Base-by-base conservation (phyloP, 257 asterid genomes). In the Nemophila menziesii region DNA sequence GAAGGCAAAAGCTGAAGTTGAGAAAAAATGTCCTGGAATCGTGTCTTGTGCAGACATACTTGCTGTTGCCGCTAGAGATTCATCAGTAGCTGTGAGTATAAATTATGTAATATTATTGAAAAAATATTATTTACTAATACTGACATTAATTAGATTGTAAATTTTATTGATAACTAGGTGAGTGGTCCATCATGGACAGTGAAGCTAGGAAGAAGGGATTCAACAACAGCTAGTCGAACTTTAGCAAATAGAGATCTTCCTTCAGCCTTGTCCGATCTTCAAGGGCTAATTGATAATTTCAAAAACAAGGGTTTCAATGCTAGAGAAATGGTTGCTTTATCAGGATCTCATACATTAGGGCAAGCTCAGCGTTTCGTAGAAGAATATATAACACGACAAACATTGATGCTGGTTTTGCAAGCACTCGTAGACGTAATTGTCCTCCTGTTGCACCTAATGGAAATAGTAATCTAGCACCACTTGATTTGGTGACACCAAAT, bases 151-250 rank as follows among this genome's bases (percentile, higher is more conserved):
- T n/a, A n/a, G n/a, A n/a, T n/a, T n/a, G n/a, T n/a, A n/a, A n/a
- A n/a, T n/a, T n/a, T n/a, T n/a, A 66, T 20, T 51, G 51, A 34
- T 17, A 20, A 1, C 26, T 20, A 62, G 74, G 74, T 67, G 22
- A 61, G 67, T 0, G 75, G 75, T 0, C 75, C 71, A n/a, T 41
- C 64, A 33, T 68, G 64, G 70, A 43, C 16, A 3, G 70, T 63
- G 27, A 52, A 61, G 33, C 65, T 61, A 16, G 65, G 73, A 37
- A 61, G 69, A 48, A 61, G 65, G 52, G 69, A 68, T 20, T 58
- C 75, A 13, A 63, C 65, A 17, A 55, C 49, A 1, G 71, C 75
- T 13, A 68, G 50, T 39, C 61, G 44, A 1, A 12, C 49, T 18
- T 26, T 22, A 11, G 70, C 70, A n/a, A 19, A 54, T 22, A 22